phyloP scores from a whole-genome alignment of 345 rosid genomes.

The Citrus glauca region DNA sequence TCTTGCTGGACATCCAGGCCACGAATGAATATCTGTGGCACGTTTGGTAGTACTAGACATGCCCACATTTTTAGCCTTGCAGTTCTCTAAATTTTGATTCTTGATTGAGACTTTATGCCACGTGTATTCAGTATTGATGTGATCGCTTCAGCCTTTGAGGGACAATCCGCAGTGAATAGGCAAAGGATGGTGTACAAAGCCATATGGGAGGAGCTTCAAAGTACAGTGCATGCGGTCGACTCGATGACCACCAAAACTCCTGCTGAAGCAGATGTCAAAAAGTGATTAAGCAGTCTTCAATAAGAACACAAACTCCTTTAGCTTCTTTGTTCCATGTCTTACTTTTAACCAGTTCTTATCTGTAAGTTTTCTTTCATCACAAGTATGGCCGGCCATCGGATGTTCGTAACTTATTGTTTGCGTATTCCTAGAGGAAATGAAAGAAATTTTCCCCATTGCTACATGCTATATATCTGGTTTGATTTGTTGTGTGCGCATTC shows the following conservation, averaged over 20 bases:
- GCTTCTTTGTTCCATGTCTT: not conserved
- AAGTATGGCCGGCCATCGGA: no score
- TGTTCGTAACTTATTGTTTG: not conserved
- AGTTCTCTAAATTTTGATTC: not conserved
- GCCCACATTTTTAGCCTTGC: not conserved
- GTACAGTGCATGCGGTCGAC: slow-evolving; percentile 88
- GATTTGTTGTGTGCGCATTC: no score
- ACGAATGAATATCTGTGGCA: not conserved
- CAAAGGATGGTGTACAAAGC: slow-evolving; percentile 99
- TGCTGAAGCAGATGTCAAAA: slow-evolving; percentile 45
- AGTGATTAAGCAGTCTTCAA: slow-evolving; percentile 20
- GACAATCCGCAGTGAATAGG: slow-evolving; percentile 82
- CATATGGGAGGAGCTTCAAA: slow-evolving; percentile 99
- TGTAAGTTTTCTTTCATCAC: no score
- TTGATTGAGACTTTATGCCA: not conserved
- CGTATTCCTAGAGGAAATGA: not conserved
- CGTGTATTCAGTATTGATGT: slow-evolving; percentile 70
- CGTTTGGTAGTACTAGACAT: not conserved
- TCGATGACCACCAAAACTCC: slow-evolving; percentile 93
- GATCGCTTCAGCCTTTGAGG: slow-evolving; percentile 72
- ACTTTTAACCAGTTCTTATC: not conserved
- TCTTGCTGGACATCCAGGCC: not conserved
- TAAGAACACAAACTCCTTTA: not conserved
- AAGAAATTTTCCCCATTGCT: not conserved
- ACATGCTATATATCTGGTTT: no score